These are phyloP conservation scores for Vigna unguiculata DNA, from an alignment of 306 rosid species.

Conservation along the genomic window DNA sequence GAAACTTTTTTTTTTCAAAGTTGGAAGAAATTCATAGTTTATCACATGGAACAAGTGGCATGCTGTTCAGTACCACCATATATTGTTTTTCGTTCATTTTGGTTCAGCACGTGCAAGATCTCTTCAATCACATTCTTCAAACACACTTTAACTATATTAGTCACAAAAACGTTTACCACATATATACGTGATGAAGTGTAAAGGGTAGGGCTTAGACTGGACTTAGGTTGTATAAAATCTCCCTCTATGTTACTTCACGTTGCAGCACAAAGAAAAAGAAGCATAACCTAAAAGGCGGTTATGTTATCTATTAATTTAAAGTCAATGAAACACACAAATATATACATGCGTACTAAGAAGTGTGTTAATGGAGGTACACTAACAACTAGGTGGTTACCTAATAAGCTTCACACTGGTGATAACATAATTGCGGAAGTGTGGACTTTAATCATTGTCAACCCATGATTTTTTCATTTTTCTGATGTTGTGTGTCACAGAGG, in stretches of 20 bases:
- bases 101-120: constrained; percentile 37
- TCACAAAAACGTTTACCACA: constrained; percentile 20
- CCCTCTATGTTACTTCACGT: constrained; percentile 43
- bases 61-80: constrained; percentile 23
- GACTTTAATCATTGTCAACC: background rate
- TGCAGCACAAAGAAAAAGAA: constrained; percentile 20
- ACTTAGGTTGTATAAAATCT: constrained; percentile 31
- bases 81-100: constrained; percentile 18
- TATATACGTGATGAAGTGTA: constrained; percentile 58
- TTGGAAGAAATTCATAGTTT: constrained; percentile 21
- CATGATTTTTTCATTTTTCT: constrained; percentile 25
- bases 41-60: constrained; percentile 12
- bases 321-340: constrained; percentile 21
- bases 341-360: background rate
- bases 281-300: background rate
- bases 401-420: constrained; percentile 6
- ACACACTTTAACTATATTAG: constrained; percentile 32
- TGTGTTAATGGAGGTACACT: constrained; percentile 44
- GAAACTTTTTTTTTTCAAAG: background rate
- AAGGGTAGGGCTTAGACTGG: constrained; percentile 46
- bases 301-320: background rate
- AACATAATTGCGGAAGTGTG: constrained; percentile 35
- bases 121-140: constrained; percentile 14
- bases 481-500: constrained; percentile 24
- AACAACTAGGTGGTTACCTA: constrained; percentile 12